phyloP scores from a whole-genome alignment of 1,139 yeast species.

The Trichomonascaceae sp. region DNA sequence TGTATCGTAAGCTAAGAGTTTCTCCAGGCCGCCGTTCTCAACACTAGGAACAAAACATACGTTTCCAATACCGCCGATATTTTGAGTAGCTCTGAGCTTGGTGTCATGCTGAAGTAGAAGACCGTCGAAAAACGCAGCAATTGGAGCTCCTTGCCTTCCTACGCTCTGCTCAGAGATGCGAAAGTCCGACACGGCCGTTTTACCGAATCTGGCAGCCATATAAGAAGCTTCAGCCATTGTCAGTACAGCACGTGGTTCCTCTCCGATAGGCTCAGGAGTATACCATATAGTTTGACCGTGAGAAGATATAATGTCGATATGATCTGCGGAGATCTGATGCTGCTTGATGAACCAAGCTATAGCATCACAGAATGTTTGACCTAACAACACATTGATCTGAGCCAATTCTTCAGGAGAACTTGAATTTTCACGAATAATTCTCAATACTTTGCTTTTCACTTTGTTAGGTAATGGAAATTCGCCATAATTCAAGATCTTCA shows the following conservation, averaged over 20 bases:
- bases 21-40: conserved; percentile 17
- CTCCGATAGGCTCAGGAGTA: conserved; percentile 17
- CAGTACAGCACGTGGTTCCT: conserved; percentile 16
- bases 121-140: conserved; percentile 21
- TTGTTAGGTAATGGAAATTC: conserved; percentile 15
- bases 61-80: conserved; percentile 21
- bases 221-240: conserved; percentile 20
- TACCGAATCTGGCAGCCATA: conserved; percentile 15
- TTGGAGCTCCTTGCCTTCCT: conserved; percentile 22
- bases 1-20: conserved; percentile 17
- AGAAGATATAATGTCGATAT: conserved; percentile 18
- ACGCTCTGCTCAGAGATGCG: conserved; percentile 21
- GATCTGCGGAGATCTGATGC: conserved; percentile 10
- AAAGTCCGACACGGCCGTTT: conserved; percentile 19
- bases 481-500: conserved; percentile 13
- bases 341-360: conserved; percentile 14
- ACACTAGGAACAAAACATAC: conserved; percentile 19
- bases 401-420: conserved; percentile 19
- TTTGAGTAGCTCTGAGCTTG: conserved; percentile 18
- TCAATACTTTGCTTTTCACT: conserved; percentile 14
- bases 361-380: conserved; percentile 18
- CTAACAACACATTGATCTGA: conserved; percentile 18
- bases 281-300: conserved; percentile 23
- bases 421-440: conserved; percentile 15
- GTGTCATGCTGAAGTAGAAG: conserved; percentile 17